A percentile compares a stretch with the other conserved stretches of the same genome.
Evolutionary conservation across 2,329 filamentous ascomycete species (phyloP).

Genomic region (Colletotrichum ledebouriae): DNA sequence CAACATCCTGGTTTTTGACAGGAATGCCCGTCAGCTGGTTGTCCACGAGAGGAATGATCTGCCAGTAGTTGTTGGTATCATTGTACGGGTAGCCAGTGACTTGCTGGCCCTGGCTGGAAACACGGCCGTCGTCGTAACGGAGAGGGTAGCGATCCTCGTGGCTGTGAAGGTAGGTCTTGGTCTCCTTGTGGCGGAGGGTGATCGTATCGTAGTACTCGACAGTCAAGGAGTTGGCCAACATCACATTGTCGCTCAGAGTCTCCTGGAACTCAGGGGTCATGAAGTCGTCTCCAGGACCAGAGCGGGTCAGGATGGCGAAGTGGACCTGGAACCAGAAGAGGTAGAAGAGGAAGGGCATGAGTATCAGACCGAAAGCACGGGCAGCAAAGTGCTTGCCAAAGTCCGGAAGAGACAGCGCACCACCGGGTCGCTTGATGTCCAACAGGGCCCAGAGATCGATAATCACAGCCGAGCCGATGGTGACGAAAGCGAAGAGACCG

Average conservation of each 20-base stretch:
- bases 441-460: constrained; percentile 97
- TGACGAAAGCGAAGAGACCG: constrained; percentile 95
- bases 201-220: constrained; percentile 94
- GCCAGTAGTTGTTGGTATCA: constrained; percentile 99
- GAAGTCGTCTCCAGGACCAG: constrained; percentile 96
- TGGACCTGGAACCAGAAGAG: constrained; percentile 99
- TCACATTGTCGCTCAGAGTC: constrained; percentile 92
- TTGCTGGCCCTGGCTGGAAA: constrained; percentile 97
- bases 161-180: constrained; percentile 95
- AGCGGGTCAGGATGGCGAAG: constrained; percentile 88
- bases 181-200: constrained; percentile 94
- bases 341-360: constrained; percentile 97
- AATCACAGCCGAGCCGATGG: constrained; percentile 91
- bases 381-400: constrained; percentile 93
- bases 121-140: constrained; percentile 95
- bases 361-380: constrained; percentile 85
- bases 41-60: constrained; percentile 81
- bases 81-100: constrained; percentile 98
- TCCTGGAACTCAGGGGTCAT: constrained; percentile 99
- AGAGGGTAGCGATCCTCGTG: constrained; percentile 91
- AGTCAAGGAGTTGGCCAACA: constrained; percentile 87
- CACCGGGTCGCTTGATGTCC: constrained; percentile 86
- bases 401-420: constrained; percentile 81
- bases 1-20: constrained; percentile 86
- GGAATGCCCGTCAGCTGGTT: constrained; percentile 70